Base-by-base conservation (phyloP, 1,284 basidiomycete species). In the Melampsora americana region DNA sequence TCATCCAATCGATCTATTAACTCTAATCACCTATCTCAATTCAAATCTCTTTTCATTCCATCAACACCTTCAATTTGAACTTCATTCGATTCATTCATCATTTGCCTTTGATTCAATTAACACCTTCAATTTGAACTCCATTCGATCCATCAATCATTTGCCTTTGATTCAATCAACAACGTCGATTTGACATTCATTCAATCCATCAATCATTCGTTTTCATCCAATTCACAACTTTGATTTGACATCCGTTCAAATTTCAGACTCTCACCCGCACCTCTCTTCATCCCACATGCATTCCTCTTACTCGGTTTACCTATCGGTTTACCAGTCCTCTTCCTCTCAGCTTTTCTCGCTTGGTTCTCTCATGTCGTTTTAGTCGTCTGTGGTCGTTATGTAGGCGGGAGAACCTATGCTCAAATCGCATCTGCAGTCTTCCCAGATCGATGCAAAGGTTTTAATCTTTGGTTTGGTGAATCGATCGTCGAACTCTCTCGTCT, bases 331-430 rank as follows among this genome's bases (percentile, higher is more conserved):
- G 56, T 81, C 0, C 72, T 80, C 28, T 77, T 78, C 32, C 56
- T 82, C 56, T 74, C 80, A 3, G 78, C 77, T 5, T 74, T 69
- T 1, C 72, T 81, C 20, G 71, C 73, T 23, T 82, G 81, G 79
- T 78, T 81, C 59, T 75, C 79, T 11, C 79, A 79, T 18, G 77
- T 81, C 39, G 77, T 80, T 2, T 44, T 81, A 16, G 80, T 78
- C 20, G 77, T 80, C 0, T 78, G 80, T 44, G 79, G 78, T 26
- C 78, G 81, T 28, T 82, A 82, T 64, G 80, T 81, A 9, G 81
- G 81, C 0, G 79, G 80, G 64, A 78, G 79, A 26, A 79, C 80
- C 11, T 82, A 79, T 72, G 77, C 80, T 7, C 78, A 78, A 12
- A 76, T 81, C 23, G 78, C 80, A 3, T 78, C 78, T 0, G 78